Percentiles rank a stretch among this genome's conserved stretches.
These are phyloP conservation scores for Parmales sp. DNA, from an alignment of 108 stramenopile species.

Conservation along the genomic window DNA sequence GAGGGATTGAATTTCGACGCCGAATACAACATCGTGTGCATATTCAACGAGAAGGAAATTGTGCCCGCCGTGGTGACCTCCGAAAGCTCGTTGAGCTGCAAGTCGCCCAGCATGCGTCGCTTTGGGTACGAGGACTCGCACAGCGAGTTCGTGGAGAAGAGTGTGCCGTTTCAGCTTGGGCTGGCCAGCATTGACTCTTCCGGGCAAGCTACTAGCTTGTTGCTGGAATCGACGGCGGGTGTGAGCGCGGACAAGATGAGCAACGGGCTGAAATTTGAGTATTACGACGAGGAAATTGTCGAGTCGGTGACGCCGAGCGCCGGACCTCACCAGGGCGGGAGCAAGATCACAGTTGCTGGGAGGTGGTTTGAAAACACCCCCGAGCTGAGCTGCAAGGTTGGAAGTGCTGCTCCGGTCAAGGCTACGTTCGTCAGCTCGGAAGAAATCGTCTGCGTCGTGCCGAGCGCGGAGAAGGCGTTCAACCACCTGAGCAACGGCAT, in stretches of 20 bases:
- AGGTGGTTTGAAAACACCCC: neutral
- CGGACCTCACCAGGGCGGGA: neutral
- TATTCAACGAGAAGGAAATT: neutral
- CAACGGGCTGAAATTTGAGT: neutral
- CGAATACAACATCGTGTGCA: neutral
- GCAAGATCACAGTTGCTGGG: neutral
- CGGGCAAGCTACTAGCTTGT: no score
- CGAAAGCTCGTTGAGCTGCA: neutral
- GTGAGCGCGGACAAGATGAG: neutral
- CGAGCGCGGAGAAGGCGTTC: neutral
- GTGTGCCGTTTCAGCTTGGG: no score
- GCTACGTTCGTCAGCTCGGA: neutral
- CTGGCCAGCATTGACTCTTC: no score
- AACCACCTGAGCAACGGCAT: neutral
- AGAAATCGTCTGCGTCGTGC: neutral
- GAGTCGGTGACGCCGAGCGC: neutral
- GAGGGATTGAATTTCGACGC: neutral
- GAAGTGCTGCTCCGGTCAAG: neutral
- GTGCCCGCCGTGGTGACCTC: neutral
- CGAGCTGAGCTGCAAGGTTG: neutral
- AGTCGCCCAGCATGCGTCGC: neutral
- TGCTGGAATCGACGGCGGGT: neutral
- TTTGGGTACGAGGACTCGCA: neutral
- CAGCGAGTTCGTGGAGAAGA: no score
- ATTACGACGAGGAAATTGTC: neutral